phyloP scores from a whole-genome alignment of 805 yeast species.

The Komagataella populi region DNA sequence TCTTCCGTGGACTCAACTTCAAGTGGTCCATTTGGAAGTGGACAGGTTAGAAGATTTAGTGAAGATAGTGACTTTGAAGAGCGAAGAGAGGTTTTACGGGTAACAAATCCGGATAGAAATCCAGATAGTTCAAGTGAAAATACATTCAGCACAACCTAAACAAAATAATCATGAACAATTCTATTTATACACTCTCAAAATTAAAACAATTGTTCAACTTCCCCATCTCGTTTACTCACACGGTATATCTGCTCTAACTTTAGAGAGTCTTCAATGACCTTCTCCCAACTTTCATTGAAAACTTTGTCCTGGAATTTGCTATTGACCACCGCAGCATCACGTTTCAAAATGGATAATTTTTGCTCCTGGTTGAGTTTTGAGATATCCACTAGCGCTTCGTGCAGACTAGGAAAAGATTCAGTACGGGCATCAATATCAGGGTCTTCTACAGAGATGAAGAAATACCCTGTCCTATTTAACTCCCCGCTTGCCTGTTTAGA shows the following conservation, averaged over 20 bases:
- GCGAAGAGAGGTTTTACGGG: background rate
- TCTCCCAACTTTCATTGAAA: slow-evolving; percentile 1
- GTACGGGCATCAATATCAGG: slow-evolving; percentile 35
- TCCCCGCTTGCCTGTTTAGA: slow-evolving; percentile 9
- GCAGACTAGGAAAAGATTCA: slow-evolving; percentile 27
- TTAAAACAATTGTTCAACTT: slow-evolving; percentile 5
- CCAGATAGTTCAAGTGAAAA: background rate
- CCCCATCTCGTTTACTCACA: slow-evolving; percentile 3
- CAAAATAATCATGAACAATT: background rate
- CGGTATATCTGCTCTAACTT: slow-evolving; percentile 4
- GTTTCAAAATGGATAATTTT: slow-evolving; percentile 2
- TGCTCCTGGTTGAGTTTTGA: slow-evolving; percentile 3
- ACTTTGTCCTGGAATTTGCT: slow-evolving; percentile 2
- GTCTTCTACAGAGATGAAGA: slow-evolving; percentile 50
- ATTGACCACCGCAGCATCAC: slow-evolving; percentile 4
- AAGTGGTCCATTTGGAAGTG: background rate
- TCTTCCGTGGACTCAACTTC: background rate
- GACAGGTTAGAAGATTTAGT: background rate
- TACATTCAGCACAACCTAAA: background rate
- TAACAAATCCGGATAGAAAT: background rate
- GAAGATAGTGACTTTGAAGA: background rate
- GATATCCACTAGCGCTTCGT: slow-evolving; percentile 27
- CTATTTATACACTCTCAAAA: background rate
- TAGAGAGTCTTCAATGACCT: slow-evolving; percentile 2
- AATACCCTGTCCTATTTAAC: slow-evolving; percentile 49